Evolutionary conservation across 441 rosid genomes (phyloP).

Genomic region (Macaranga tanarius): DNA sequence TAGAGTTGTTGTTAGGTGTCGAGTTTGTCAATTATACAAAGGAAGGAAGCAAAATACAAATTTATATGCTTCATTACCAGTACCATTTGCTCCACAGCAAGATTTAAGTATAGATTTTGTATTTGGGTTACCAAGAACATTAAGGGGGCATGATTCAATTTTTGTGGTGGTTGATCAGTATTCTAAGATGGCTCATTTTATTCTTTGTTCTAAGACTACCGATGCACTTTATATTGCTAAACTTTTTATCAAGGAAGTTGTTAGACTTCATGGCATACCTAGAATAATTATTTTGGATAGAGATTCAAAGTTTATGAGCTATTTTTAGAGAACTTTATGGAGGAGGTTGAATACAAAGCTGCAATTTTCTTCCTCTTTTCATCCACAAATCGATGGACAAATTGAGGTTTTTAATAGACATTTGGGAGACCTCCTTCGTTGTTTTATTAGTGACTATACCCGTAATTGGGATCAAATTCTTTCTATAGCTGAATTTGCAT

Average conservation of each 20-base stretch:
- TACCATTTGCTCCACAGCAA: neutral
- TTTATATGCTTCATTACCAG: neutral
- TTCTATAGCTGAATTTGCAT: conserved; percentile 3
- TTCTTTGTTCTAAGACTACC: neutral
- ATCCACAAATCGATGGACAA: no score
- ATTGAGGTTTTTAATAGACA: no score
- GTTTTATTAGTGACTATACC: neutral
- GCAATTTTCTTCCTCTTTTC: no score
- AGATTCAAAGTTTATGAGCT: neutral
- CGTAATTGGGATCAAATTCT: neutral
- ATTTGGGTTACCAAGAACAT: neutral
- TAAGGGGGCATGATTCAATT: neutral
- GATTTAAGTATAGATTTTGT: neutral
- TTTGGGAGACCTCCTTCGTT: neutral
- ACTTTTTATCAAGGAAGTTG: neutral
- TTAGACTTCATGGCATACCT: neutral
- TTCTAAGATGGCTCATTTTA: conserved; percentile 1
- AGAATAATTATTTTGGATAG: neutral
- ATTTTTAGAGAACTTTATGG: no score
- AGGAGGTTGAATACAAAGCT: neutral
- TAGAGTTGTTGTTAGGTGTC: no score
- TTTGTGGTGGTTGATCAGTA: neutral
- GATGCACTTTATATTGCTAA: neutral
- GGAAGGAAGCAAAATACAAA: neutral
- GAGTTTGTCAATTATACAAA: neutral